Evolutionary conservation across 2,329 filamentous ascomycete genomes (phyloP).

Genomic region (Pseudogymnoascus sp.): DNA sequence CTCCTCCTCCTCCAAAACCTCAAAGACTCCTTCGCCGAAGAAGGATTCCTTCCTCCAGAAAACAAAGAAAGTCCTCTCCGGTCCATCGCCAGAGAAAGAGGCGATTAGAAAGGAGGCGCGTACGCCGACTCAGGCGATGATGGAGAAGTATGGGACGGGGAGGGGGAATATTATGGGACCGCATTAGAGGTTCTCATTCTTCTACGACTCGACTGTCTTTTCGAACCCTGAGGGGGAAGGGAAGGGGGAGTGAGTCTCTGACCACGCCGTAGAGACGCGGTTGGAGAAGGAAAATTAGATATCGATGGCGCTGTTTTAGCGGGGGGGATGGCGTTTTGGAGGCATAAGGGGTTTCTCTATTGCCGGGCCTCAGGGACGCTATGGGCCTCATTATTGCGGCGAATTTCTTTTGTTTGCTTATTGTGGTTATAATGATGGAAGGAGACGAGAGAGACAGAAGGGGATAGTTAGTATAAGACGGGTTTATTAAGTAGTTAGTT

Average conservation of each 20-base stretch:
- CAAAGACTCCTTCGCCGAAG: background rate
- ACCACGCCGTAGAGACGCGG: background rate
- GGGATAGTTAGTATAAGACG: background rate
- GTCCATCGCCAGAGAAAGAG: background rate
- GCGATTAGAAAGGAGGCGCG: background rate
- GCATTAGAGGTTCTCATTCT: background rate
- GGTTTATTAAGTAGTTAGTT: background rate
- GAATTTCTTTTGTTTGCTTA: background rate
- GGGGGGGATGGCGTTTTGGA: background rate
- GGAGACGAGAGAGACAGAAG: background rate
- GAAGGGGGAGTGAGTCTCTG: background rate
- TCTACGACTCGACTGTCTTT: background rate
- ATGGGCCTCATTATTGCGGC: background rate
- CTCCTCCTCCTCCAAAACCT: background rate
- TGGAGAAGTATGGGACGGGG: background rate
- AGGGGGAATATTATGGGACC: background rate
- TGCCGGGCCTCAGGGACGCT: background rate
- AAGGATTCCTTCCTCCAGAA: background rate
- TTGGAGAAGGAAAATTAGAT: background rate
- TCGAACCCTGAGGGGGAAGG: background rate
- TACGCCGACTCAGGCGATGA: background rate
- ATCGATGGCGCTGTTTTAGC: background rate
- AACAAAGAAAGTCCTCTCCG: background rate
- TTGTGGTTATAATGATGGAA: background rate
- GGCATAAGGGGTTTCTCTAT: background rate